A percentile compares a stretch with the other conserved stretches of the same genome.
Evolutionary conservation across 2,329 filamentous ascomycete species (phyloP).

Genomic region (Neodidymelliopsis sp.): DNA sequence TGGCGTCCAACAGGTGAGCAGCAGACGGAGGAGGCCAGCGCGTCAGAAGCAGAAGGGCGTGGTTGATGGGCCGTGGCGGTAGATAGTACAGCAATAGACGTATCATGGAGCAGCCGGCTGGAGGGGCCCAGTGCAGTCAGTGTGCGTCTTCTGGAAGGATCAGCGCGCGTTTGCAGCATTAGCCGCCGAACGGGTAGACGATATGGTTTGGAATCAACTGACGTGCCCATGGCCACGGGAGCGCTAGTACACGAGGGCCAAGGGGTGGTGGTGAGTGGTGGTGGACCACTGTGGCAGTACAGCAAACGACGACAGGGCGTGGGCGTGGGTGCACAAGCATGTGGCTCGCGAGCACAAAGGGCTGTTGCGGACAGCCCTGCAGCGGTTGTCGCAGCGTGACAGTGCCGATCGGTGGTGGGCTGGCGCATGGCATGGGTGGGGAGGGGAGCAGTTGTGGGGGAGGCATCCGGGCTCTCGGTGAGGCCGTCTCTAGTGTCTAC

Average conservation of each 20-base stretch:
- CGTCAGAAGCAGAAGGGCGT: not conserved
- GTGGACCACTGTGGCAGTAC: no score
- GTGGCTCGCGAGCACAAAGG: not conserved
- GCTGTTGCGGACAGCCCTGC: constrained; percentile 3
- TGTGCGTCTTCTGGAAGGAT: constrained; percentile 17
- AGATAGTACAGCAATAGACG: constrained; percentile 1
- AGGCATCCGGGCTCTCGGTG: constrained; percentile 18
- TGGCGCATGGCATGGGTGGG: constrained; percentile 10
- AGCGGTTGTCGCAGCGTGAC: constrained; percentile 7
- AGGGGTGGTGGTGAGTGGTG: no score
- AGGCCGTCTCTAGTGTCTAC: constrained; percentile 13
- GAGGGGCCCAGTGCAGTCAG: not conserved
- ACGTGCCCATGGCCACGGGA: constrained; percentile 5
- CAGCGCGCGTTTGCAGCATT: constrained; percentile 19
- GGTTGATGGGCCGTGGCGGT: not conserved
- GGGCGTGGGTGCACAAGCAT: not conserved
- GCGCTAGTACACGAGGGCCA: constrained; percentile 6
- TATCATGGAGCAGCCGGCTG: not conserved
- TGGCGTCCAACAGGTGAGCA: constrained; percentile 11
- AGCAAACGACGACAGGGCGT: no score
- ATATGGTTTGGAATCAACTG: constrained; percentile 11
- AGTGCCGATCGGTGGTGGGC: constrained; percentile 8
- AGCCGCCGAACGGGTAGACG: constrained; percentile 13
- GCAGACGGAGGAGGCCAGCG: not conserved
- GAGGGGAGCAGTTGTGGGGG: constrained; percentile 16